A percentile compares a stretch with the other conserved stretches of the same genome.
Evolutionary conservation across 108 stramenopile genomes (phyloP).

Genomic region (Skeletonema menzelii): DNA sequence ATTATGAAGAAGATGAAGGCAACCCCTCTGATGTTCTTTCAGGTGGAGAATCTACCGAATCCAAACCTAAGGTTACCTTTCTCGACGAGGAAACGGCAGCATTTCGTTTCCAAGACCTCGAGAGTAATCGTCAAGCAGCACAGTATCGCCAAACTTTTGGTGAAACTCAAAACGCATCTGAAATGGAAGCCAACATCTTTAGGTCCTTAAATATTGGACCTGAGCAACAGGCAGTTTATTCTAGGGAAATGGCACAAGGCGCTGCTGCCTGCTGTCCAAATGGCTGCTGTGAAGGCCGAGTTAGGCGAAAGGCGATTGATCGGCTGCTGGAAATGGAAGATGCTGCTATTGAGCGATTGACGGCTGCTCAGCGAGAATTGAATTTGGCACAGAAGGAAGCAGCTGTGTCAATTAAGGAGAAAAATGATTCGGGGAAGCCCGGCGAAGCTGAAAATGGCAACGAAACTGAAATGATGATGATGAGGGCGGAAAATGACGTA

Average conservation of each 20-base stretch:
- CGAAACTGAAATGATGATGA: slow-evolving; percentile 25
- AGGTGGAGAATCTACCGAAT: neutral
- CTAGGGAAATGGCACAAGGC: slow-evolving; percentile 83
- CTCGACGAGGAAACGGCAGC: slow-evolving; percentile 32
- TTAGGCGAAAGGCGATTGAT: slow-evolving; percentile 55
- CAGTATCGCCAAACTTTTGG: slow-evolving; percentile 35
- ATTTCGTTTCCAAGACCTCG: slow-evolving; percentile 16
- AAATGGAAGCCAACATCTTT: slow-evolving; percentile 45
- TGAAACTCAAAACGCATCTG: slow-evolving; percentile 14
- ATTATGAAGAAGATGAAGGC: slow-evolving; percentile 10
- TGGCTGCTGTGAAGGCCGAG: slow-evolving; percentile 66
- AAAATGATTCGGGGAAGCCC: slow-evolving; percentile 10
- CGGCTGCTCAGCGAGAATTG: slow-evolving; percentile 61
- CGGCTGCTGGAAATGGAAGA: slow-evolving; percentile 66
- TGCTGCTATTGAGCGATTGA: slow-evolving; percentile 50
- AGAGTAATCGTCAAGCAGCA: slow-evolving; percentile 3
- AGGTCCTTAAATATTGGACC: slow-evolving; percentile 73
- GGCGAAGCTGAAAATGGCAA: neutral
- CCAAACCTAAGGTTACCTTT: slow-evolving; percentile 18
- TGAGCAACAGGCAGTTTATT: slow-evolving; percentile 82
- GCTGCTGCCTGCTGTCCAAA: slow-evolving; percentile 81
- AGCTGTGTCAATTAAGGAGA: slow-evolving; percentile 34
- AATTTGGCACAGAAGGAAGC: slow-evolving; percentile 50
- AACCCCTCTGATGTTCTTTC: neutral
- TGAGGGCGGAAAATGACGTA: neutral